These are phyloP conservation scores for Bipolaris sorokiniana DNA, from an alignment of 2,329 filamentous ascomycete genomes.

Conservation along the genomic window DNA sequence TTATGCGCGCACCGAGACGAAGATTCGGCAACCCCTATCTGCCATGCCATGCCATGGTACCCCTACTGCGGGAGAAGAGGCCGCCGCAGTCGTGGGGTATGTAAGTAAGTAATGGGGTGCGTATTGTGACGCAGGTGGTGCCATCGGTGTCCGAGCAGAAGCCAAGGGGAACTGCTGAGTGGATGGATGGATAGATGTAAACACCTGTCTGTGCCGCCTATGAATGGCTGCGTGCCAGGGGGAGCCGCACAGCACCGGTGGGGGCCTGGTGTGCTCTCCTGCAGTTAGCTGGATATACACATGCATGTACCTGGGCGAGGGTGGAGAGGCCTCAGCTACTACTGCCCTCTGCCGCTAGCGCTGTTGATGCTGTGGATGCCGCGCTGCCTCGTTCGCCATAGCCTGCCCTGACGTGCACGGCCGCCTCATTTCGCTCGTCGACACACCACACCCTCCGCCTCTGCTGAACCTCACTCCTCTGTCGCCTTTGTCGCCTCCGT, in stretches of 20 bases:
- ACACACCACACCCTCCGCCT: constrained; percentile 39
- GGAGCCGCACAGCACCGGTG: too few relatives aligned
- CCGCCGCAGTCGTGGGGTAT: constrained; percentile 7
- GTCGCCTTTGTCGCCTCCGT: constrained; percentile 24
- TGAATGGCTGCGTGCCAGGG: neutral
- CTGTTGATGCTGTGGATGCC: constrained; percentile 27
- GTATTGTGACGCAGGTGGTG: constrained; percentile 12
- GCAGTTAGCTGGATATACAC: neutral
- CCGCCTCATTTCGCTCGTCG: constrained; percentile 20
- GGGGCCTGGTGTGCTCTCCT: too few relatives aligned
- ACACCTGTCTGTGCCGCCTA: neutral
- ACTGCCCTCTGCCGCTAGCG: neutral
- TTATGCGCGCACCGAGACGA: neutral
- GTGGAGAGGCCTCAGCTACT: too few relatives aligned
- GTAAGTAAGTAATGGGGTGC: constrained; percentile 4
- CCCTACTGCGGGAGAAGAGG: neutral
- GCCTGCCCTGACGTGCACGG: constrained; percentile 18
- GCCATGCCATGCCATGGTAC: neutral
- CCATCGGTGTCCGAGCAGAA: constrained; percentile 17
- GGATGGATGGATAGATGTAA: neutral
- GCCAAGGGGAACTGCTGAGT: constrained; percentile 27
- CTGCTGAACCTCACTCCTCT: constrained; percentile 26
- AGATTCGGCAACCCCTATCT: neutral
- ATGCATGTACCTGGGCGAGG: constrained; percentile 19
- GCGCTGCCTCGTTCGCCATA: constrained; percentile 12